These are phyloP conservation scores for Prinsepia uniflora DNA, from an alignment of 306 rosid species.

Conservation along the genomic window DNA sequence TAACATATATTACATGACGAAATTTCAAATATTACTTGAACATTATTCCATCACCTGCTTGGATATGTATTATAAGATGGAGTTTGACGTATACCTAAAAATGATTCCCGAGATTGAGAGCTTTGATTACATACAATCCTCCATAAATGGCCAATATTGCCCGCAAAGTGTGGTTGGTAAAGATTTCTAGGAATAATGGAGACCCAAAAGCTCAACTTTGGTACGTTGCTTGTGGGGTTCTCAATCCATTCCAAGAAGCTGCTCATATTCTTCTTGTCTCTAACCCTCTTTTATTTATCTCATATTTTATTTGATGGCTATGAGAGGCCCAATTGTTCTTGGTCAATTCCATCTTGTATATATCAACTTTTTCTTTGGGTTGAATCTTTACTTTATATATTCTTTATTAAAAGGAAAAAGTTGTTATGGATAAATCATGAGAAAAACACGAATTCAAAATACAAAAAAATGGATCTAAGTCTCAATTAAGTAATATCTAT, in stretches of 20 bases:
- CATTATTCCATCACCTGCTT: too few relatives aligned
- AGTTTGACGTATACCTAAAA: too few relatives aligned
- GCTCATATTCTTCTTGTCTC: constrained; percentile 28
- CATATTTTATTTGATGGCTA: constrained; percentile 7
- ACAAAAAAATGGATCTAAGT: too few relatives aligned
- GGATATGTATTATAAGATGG: too few relatives aligned
- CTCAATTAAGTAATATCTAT: too few relatives aligned
- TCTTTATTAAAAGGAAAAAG: too few relatives aligned
- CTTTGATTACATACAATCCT: constrained; percentile 1
- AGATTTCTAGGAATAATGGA: constrained; percentile 29
- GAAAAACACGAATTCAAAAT: too few relatives aligned
- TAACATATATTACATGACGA: too few relatives aligned
- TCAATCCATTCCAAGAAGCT: constrained; percentile 6
- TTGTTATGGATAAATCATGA: too few relatives aligned
- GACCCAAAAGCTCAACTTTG: constrained; percentile 29
- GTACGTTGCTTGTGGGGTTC: constrained; percentile 29
- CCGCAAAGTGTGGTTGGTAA: constrained; percentile 27
- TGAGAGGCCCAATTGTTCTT: constrained; percentile 8
- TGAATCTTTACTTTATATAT: background rate
- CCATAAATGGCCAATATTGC: background rate
- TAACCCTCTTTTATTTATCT: constrained; percentile 2
- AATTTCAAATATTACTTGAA: too few relatives aligned
- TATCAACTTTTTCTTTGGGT: constrained; percentile 1
- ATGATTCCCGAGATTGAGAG: too few relatives aligned
- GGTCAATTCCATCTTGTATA: constrained; percentile 18